Evolutionary conservation across 2,329 filamentous ascomycete genomes (phyloP).

Genomic region (Lasiodiplodia sp.): DNA sequence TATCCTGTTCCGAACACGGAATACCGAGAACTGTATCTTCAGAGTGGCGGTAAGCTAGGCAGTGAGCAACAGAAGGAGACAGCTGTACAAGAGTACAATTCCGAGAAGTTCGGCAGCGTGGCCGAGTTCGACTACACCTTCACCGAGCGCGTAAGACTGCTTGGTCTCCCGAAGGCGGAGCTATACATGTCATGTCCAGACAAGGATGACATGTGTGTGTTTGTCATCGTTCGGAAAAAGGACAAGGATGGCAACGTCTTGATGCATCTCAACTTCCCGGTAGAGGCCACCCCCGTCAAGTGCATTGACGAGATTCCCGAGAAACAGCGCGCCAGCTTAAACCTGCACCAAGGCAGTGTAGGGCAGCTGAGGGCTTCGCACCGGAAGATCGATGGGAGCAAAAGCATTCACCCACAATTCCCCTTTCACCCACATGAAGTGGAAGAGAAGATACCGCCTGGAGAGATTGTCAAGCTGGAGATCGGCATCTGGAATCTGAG

Average conservation of each 20-base stretch:
- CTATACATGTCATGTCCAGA: slow-evolving; percentile 55
- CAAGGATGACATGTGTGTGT: slow-evolving; percentile 55
- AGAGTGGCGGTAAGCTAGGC: slow-evolving; percentile 27
- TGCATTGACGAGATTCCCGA: slow-evolving; percentile 66
- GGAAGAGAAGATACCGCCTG: slow-evolving; percentile 51
- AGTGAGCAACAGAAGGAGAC: slow-evolving; percentile 7
- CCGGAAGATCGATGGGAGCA: slow-evolving; percentile 41
- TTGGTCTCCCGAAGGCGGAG: slow-evolving; percentile 57
- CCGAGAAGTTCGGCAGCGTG: slow-evolving; percentile 33
- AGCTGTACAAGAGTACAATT: slow-evolving; percentile 33
- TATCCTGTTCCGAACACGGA: slow-evolving; percentile 35
- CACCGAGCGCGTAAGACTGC: slow-evolving; percentile 46
- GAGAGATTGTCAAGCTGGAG: slow-evolving; percentile 54
- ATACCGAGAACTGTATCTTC: slow-evolving; percentile 32
- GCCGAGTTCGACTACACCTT: slow-evolving; percentile 35
- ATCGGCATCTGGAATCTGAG: slow-evolving; percentile 59
- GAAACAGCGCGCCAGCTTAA: slow-evolving; percentile 50
- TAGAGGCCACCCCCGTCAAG: slow-evolving; percentile 42
- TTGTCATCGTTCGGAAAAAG: slow-evolving; percentile 54
- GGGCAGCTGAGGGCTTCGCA: slow-evolving; percentile 57
- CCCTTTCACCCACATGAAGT: slow-evolving; percentile 50
- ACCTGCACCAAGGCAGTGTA: slow-evolving; percentile 51
- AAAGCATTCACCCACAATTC: slow-evolving; percentile 37
- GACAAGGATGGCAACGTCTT: slow-evolving; percentile 52
- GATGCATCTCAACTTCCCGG: slow-evolving; percentile 55